Percentiles rank a stretch among this genome's conserved stretches.
These are phyloP conservation scores for Clarireedia paspali DNA, from an alignment of 2,329 filamentous ascomycete species.

Conservation along the genomic window DNA sequence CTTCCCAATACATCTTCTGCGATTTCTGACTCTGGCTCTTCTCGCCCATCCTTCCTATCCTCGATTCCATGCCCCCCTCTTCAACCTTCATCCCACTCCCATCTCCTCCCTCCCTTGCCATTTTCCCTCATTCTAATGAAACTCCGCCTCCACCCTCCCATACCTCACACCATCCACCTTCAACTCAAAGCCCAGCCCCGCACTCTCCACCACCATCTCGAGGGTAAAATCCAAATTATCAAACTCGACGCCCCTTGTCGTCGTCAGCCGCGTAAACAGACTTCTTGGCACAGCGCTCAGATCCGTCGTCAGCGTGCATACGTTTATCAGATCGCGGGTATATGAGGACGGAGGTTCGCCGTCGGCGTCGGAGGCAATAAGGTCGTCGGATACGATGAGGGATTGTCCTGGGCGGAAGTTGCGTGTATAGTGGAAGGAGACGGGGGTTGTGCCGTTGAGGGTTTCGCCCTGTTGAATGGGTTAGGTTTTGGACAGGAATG, in stretches of 20 bases:
- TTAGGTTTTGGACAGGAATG: not conserved
- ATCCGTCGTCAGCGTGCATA: conserved; percentile 76
- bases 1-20: too few species aligned
- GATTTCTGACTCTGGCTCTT: not conserved
- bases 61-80: not conserved
- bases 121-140: conserved; percentile 42
- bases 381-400: conserved; percentile 68
- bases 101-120: conserved; percentile 10
- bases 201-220: conserved; percentile 76
- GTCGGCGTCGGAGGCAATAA: conserved; percentile 69
- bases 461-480: conserved; percentile 52
- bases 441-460: conserved; percentile 64
- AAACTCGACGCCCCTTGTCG: conserved; percentile 72
- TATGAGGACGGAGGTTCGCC: conserved; percentile 48
- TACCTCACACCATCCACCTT: conserved; percentile 73
- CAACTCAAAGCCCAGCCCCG: conserved; percentile 67
- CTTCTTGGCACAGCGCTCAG: conserved; percentile 66
- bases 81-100: too few species aligned
- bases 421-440: conserved; percentile 78
- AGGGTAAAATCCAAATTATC: conserved; percentile 76
- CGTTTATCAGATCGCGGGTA: conserved; percentile 56
- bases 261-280: conserved; percentile 68
- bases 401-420: conserved; percentile 75
- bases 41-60: too few species aligned
- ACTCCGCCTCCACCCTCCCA: conserved; percentile 69